phyloP scores from a whole-genome alignment of 2,329 filamentous ascomycete genomes.

The Gaeumannomyces tritici region DNA sequence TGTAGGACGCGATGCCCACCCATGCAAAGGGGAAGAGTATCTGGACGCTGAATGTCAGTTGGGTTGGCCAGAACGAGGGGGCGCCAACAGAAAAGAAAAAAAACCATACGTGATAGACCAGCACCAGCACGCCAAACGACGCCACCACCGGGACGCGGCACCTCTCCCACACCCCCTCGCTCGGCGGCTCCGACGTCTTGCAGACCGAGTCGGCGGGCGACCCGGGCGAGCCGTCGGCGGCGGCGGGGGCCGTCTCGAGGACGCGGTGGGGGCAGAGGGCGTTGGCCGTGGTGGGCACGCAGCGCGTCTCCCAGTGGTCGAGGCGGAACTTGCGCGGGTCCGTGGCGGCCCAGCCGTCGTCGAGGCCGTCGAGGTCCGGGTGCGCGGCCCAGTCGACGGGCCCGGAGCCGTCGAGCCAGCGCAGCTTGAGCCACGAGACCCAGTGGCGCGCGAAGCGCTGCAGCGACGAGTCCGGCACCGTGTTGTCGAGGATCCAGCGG shows the following conservation, averaged over 20 bases:
- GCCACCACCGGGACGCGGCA: neutral
- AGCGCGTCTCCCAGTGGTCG: slow-evolving; percentile 4
- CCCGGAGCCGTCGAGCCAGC: neutral
- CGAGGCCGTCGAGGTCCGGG: slow-evolving; percentile 2
- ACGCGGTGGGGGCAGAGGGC: slow-evolving; percentile 3
- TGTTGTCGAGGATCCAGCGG: slow-evolving; percentile 7
- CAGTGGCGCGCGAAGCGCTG: slow-evolving; percentile 7
- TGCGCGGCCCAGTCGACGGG: slow-evolving; percentile 1
- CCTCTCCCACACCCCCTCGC: slow-evolving; percentile 1
- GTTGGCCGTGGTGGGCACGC: neutral
- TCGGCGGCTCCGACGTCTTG: neutral
- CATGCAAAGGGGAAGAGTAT: slow-evolving; percentile 2
- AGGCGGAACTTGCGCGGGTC: slow-evolving; percentile 4
- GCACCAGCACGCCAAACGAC: neutral
- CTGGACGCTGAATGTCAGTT: neutral
- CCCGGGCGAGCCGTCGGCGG: neutral
- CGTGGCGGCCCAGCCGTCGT: slow-evolving; percentile 2
- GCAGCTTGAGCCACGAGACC: slow-evolving; percentile 7
- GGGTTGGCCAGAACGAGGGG: neutral
- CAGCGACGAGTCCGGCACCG: neutral
- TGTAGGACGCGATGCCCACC: slow-evolving; percentile 4
- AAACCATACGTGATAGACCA: slow-evolving; percentile 2
- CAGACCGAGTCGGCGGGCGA: neutral
- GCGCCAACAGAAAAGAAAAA: neutral
- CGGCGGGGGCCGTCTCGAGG: neutral